These are phyloP conservation scores for Rosa multiflora DNA, from an alignment of 306 rosid species.

Conservation along the genomic window DNA sequence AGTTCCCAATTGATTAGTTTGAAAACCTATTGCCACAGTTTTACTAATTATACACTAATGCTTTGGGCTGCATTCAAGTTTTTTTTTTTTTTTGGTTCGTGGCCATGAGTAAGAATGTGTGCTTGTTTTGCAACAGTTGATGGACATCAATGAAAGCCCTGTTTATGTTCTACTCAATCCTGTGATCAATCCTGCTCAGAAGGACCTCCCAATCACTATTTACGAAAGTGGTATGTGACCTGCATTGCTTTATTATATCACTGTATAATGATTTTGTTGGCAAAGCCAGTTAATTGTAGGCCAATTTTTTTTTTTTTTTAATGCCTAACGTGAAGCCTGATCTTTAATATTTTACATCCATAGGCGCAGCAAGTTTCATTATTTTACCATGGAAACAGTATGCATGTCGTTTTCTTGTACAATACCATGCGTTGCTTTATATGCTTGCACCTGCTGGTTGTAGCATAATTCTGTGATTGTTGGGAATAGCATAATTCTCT, in stretches of 20 bases:
- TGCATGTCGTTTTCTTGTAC: background rate
- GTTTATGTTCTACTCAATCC: constrained; percentile 94
- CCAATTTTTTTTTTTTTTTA: background rate
- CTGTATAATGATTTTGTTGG: constrained; percentile 15
- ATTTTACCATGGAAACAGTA: background rate
- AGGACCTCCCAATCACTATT: constrained; percentile 89
- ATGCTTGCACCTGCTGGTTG: background rate
- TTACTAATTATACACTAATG: too few relatives aligned
- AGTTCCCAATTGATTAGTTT: background rate
- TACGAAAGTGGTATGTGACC: constrained; percentile 74
- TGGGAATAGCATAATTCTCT: background rate
- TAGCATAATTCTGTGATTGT: background rate
- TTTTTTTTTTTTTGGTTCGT: background rate
- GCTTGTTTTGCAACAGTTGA: constrained; percentile 55
- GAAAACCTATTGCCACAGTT: background rate
- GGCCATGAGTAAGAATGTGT: constrained; percentile 8
- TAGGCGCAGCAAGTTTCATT: background rate
- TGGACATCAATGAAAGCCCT: constrained; percentile 95
- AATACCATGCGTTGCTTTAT: background rate
- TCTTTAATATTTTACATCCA: background rate
- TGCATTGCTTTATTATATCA: constrained; percentile 14
- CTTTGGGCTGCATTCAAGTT: background rate
- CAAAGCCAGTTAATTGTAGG: background rate
- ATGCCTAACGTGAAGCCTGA: background rate
- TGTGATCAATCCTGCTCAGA: constrained; percentile 78